Percentiles rank a stretch among this genome's conserved stretches.
Evolutionary conservation across 106 monocot species (phyloP).

Genomic region (Platanthera guangdongensis): DNA sequence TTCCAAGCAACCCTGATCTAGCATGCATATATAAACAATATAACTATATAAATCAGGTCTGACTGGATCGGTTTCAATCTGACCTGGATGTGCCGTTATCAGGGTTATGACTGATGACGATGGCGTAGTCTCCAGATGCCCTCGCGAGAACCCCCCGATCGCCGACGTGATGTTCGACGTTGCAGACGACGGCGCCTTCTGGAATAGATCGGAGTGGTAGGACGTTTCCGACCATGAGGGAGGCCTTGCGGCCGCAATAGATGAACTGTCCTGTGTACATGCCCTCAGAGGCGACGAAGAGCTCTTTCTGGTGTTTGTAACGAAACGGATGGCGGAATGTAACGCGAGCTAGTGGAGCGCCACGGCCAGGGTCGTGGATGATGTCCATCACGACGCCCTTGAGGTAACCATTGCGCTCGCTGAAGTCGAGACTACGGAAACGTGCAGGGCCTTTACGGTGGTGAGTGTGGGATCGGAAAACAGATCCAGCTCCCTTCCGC

Average conservation of each 20-base stretch:
- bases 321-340: conserved; percentile 43
- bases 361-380: conserved; percentile 57
- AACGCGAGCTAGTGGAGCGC: conserved; percentile 36
- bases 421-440: conserved; percentile 43
- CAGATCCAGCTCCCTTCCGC: conserved; percentile 44
- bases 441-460: conserved; percentile 42
- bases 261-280: conserved; percentile 56
- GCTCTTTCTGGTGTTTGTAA: conserved; percentile 57
- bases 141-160: conserved; percentile 38
- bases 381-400: conserved; percentile 47
- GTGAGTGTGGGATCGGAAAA: conserved; percentile 41
- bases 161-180: conserved; percentile 35
- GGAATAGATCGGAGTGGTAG: conserved; percentile 30
- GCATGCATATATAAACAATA: neutral
- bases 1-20: no score
- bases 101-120: conserved; percentile 47
- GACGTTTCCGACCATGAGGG: conserved; percentile 50
- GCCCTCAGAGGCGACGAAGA: conserved; percentile 49
- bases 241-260: conserved; percentile 48
- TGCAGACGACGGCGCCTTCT: conserved; percentile 34
- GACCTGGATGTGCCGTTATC: conserved; percentile 43
- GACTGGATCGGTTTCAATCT: neutral
- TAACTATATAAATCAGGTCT: neutral
- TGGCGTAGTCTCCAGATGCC: conserved; percentile 40
- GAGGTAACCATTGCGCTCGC: conserved; percentile 57